phyloP scores from a whole-genome alignment of 352 stramenopile species.

The Globisporangium orthogonon region DNA sequence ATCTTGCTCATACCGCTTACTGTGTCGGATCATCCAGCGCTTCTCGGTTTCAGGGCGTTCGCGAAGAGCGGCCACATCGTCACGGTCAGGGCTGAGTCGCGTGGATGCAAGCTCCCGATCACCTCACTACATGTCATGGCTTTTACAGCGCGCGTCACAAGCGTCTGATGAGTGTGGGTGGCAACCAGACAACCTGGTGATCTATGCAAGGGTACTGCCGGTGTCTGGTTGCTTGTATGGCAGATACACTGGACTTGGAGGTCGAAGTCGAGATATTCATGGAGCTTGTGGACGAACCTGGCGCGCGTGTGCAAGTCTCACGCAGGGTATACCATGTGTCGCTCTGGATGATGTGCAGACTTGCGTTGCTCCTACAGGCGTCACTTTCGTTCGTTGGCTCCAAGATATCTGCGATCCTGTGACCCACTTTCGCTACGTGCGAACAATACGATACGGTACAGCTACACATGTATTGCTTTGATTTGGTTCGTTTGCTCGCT shows the following conservation, averaged over 20 bases:
- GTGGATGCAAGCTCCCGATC: slow-evolving; percentile 67
- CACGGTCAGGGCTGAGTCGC: slow-evolving; percentile 50
- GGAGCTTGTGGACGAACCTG: slow-evolving; percentile 27
- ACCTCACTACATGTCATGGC: slow-evolving; percentile 53
- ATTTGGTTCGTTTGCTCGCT: no score
- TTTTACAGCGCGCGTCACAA: slow-evolving; percentile 46
- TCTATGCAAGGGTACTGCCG: no score
- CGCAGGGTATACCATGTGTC: no score
- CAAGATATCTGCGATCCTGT: no score
- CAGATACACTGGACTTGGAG: slow-evolving; percentile 43
- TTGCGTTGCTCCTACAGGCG: no score
- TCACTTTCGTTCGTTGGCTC: no score
- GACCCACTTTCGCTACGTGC: no score
- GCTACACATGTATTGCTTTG: no score
- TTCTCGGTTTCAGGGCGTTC: slow-evolving; percentile 51
- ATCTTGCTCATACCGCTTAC: no score
- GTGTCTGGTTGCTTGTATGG: not conserved
- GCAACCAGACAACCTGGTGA: no score
- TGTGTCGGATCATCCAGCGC: slow-evolving; percentile 39
- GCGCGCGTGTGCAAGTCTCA: slow-evolving; percentile 28
- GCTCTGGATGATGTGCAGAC: no score
- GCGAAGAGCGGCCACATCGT: slow-evolving; percentile 63
- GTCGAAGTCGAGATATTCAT: slow-evolving; percentile 72
- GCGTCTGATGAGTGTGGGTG: slow-evolving; percentile 27
- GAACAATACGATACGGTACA: no score